Conservation (phyloP, 495 filamentous ascomycete species). For the Penicillium goetzii region DNA sequence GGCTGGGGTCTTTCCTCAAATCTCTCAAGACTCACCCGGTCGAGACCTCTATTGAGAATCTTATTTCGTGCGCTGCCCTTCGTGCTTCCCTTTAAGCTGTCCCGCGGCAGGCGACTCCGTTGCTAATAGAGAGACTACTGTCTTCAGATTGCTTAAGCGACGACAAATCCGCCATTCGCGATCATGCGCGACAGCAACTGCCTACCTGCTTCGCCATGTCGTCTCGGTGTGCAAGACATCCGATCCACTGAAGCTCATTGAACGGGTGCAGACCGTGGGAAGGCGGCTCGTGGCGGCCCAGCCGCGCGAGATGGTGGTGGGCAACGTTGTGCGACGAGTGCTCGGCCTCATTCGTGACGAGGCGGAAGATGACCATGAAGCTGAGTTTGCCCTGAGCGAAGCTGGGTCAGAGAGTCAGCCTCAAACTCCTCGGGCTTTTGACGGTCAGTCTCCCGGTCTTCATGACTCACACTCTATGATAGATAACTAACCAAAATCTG, state of each 20-base stretch:
- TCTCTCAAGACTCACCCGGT: constrained; percentile 72
- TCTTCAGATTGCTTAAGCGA: constrained; percentile 76
- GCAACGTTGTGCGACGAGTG: constrained; percentile 89
- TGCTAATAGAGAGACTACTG: constrained; percentile 23
- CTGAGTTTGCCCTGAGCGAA: constrained; percentile 61
- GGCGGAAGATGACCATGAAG: constrained; percentile 76
- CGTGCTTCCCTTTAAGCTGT: background rate
- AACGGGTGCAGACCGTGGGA: constrained; percentile 75
- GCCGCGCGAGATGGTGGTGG: constrained; percentile 86
- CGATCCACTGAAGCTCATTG: constrained; percentile 76
- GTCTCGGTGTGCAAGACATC: constrained; percentile 68
- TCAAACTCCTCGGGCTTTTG: constrained; percentile 47
- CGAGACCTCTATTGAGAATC: constrained; percentile 77
- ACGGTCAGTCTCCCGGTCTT: constrained; percentile 33
- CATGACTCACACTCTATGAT: constrained; percentile 18
- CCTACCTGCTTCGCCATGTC: constrained; percentile 80
- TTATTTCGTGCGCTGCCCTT: constrained; percentile 68
- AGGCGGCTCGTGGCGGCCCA: constrained; percentile 75
- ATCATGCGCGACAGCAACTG: constrained; percentile 87
- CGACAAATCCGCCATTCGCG: constrained; percentile 85
- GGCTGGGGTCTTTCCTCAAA: constrained; percentile 73
- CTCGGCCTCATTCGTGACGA: constrained; percentile 91
- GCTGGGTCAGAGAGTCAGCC: constrained; percentile 54
- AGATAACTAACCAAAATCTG: constrained; percentile 19
- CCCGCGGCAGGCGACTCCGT: background rate